phyloP scores from a whole-genome alignment of 164 flowering plant genomes.

The Aristolochia fimbriata region DNA sequence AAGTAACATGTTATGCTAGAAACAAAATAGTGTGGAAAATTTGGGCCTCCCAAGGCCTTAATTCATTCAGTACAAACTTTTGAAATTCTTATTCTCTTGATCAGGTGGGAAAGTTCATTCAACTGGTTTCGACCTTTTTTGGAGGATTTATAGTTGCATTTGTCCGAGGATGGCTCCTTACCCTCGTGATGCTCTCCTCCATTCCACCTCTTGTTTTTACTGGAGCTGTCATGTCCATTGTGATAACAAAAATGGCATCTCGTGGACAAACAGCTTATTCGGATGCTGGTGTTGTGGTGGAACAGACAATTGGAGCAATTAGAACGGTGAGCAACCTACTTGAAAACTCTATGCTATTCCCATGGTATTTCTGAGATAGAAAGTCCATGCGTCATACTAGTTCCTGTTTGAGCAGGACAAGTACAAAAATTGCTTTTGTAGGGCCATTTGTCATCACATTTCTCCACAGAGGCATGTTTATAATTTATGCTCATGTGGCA shows the following conservation, averaged over 20 bases:
- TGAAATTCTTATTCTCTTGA: neutral
- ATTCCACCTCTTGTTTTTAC: slow-evolving; percentile 15
- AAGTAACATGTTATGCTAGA: neutral
- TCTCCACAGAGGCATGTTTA: too few species aligned
- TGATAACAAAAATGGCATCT: slow-evolving; percentile 20
- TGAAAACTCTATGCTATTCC: neutral
- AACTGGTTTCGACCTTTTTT: slow-evolving; percentile 14
- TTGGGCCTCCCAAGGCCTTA: too few species aligned
- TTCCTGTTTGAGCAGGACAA: too few species aligned
- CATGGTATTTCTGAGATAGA: too few species aligned
- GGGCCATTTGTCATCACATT: too few species aligned
- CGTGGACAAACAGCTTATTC: slow-evolving; percentile 27
- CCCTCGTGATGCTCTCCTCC: slow-evolving; percentile 15
- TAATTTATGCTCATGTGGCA: neutral
- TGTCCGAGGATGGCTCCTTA: slow-evolving; percentile 17
- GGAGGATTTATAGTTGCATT: slow-evolving; percentile 17
- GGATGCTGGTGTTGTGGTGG: slow-evolving; percentile 25
- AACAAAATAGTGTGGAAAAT: neutral
- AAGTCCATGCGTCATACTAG: too few species aligned
- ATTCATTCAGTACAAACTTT: too few species aligned
- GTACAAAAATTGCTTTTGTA: too few species aligned
- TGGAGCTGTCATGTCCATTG: slow-evolving; percentile 14
- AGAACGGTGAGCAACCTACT: slow-evolving; percentile 18
- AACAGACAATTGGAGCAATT: slow-evolving; percentile 29
- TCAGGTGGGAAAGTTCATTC: slow-evolving; percentile 25